Conservation (phyloP, 306 rosid species). For the Dicorynia guianensis region DNA sequence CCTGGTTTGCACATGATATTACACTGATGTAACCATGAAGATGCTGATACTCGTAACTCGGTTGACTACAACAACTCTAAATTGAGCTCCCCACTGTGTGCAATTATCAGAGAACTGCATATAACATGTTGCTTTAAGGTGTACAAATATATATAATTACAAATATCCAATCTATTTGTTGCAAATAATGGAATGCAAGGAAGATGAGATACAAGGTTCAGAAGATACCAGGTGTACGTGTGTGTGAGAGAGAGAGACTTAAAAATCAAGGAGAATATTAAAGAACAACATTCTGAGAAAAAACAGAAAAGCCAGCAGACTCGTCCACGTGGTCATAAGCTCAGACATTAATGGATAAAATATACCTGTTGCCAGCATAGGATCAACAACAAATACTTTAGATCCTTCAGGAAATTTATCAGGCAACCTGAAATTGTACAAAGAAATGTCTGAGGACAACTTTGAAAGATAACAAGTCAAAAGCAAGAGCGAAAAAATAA, state of each 20-base stretch:
- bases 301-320: background rate
- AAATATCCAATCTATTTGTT: no score
- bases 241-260: background rate
- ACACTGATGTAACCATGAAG: background rate
- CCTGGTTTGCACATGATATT: background rate
- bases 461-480: constrained; percentile 22
- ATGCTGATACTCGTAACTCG: background rate
- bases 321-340: constrained; percentile 3
- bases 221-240: background rate
- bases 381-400: constrained; percentile 85
- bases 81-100: background rate
- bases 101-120: background rate
- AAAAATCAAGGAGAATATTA: background rate
- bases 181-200: background rate
- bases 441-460: constrained; percentile 1
- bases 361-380: constrained; percentile 94
- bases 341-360: constrained; percentile 33
- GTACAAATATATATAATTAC: background rate
- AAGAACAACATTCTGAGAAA: background rate
- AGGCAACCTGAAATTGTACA: constrained; percentile 67
- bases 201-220: background rate
- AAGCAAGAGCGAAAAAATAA: constrained; percentile 24
- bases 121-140: background rate
- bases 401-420: constrained; percentile 75
- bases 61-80: background rate